Base-by-base conservation (phyloP, 345 rosid genomes). In the Brassica nigra region DNA sequence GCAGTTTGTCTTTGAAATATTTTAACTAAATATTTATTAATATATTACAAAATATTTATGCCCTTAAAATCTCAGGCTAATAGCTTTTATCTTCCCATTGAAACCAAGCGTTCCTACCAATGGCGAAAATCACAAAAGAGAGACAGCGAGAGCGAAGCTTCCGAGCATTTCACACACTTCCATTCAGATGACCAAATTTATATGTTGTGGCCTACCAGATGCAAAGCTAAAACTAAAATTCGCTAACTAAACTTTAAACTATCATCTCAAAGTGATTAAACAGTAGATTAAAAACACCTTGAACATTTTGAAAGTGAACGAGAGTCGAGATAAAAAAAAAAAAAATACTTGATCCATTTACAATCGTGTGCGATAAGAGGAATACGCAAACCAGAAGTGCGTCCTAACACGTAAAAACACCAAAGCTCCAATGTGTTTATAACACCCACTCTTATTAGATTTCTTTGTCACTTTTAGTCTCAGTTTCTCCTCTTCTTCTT, bases 401-500 rank as follows among this genome's bases (percentile, higher is more conserved):
- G 34, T 23, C 31, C 58, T 28, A 15, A 69, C 28, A 1, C 2
- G 4, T 15, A 59, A 1, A 34, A 39, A 69, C 58, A 61, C 37
- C 66, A 58, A 58, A 12, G 29, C 34, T 7, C 7, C 8, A 28
- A 37, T 18, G 5, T 66, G 0, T 18, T 16, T 36, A 20, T 36
- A 10, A 37, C 55, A 6, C 6, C 29, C 76, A 2, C 39, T 39
- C 68, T 47, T 73, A 62, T 44, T 0, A 9, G 14, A 42, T 27
- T 33, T 4, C 36, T 12, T n/a, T 8, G 57, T 28, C 36, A 61
- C 12, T 3, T 62, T 2, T 15, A 44, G 15, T 9, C 8, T 84
- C 78, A 90, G 62, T 87, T 84, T 66, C 89, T 86, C 39, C 94
- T 89, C 66, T 83, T 93, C 91, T 91, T 91, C 91, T 89, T 91